Conservation (phyloP, 2,329 filamentous ascomycete genomes). For the Cercospora citrullina region DNA sequence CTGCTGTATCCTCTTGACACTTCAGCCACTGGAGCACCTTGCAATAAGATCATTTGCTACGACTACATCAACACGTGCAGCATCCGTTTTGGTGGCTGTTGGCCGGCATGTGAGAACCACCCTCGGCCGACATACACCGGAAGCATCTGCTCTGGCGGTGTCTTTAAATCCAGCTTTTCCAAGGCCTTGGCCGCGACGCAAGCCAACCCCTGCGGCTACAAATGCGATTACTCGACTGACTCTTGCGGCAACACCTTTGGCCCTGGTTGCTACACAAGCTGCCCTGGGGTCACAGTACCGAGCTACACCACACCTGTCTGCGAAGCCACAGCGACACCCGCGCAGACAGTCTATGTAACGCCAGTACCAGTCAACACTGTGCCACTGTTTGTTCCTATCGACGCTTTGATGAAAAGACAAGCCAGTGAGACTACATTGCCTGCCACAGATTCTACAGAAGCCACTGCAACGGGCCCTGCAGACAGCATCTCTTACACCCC, state of each 20-base stretch:
- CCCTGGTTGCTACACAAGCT: conserved; percentile 26
- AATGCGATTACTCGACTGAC: conserved; percentile 25
- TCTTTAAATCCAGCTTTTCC: conserved; percentile 12
- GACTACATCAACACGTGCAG: conserved; percentile 33
- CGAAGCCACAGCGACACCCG: conserved; percentile 1
- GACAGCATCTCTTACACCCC: neutral
- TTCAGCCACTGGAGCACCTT: conserved; percentile 5
- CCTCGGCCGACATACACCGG: conserved; percentile 28
- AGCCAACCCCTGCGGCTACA: conserved; percentile 20
- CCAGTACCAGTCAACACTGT: conserved; percentile 4
- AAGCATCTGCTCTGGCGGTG: conserved; percentile 22
- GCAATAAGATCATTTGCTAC: conserved; percentile 25
- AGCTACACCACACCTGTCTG: conserved; percentile 24
- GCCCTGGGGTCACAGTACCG: conserved; percentile 17
- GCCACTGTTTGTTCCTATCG: conserved; percentile 2
- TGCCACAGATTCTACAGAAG: neutral
- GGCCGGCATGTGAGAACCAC: conserved; percentile 24
- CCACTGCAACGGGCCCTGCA: neutral
- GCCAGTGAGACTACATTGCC: neutral
- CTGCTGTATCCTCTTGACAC: neutral
- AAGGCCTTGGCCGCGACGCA: conserved; percentile 10
- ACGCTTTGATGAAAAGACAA: conserved; percentile 7
- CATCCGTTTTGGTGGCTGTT: conserved; percentile 31
- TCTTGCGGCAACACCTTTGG: conserved; percentile 29
- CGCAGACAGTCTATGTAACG: conserved; percentile 1